Evolutionary conservation across 208 protist genomes (phyloP), one percentile per base, ranked within the genome.

Genomic region (Trypanosoma boissoni): DNA sequence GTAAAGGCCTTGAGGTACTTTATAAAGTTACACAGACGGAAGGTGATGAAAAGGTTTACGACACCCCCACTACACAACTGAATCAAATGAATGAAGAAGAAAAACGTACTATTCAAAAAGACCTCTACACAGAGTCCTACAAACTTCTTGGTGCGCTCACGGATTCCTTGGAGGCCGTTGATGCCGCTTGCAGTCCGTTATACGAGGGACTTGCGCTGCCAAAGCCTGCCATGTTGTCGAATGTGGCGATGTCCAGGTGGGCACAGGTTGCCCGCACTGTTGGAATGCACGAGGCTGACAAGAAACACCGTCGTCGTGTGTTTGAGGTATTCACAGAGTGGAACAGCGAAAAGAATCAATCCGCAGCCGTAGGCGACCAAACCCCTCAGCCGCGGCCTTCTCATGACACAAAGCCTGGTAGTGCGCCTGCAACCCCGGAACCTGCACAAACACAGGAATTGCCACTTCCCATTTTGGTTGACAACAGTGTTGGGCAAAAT

Each of bases 291-390:
- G 83, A 95, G 60, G 43, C 42, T 37, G 82, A 91, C 16, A 78
- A 82, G 58, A 76, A 69, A 21, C 89, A 92, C 52, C 83, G 82
- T 32, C 66, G 83, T 52, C 72, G 74, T 8, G 82, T 93, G 3
- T 92, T 88, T 69, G 69, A 88, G 21, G 73, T 91, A 5, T 95
- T 95, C 67, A 76, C 66, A 26, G 62, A 79, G 54, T 95, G 87
- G 83, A 63, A 28, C 80, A 73, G 41, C 63, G 29, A 44, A 18
- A 32, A 56, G 43, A 23, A 62, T 0, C 32, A 36, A 7, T 3
- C n/a, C n/a, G n/a, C n/a, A n/a, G n/a, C n/a, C n/a, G n/a, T n/a
- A n/a, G n/a, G n/a, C n/a, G n/a, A n/a, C n/a, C n/a, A n/a, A n/a
- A n/a, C n/a, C n/a, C 16, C 21, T 2, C 16, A 21, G 14, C 3